phyloP scores from a whole-genome alignment of 2,329 filamentous ascomycete genomes.

The Hymenoscyphus scutula region DNA sequence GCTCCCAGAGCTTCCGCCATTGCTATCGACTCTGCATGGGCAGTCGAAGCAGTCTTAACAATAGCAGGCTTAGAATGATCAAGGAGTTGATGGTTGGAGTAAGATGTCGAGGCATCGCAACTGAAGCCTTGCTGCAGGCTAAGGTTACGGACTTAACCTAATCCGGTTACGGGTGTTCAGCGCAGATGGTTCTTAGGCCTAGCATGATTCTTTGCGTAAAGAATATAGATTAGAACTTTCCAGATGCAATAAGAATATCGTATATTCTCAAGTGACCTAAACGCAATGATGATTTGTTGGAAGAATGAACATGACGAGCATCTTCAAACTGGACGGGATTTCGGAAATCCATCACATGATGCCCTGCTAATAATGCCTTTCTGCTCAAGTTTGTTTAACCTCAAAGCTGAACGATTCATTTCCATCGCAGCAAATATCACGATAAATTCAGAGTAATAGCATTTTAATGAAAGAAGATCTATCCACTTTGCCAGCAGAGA shows the following conservation, averaged over 20 bases:
- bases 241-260: too few relatives aligned
- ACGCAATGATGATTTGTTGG: too few relatives aligned
- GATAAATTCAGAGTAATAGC: background rate
- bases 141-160: background rate
- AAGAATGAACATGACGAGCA: too few relatives aligned
- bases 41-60: background rate
- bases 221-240: background rate
- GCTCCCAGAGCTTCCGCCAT: background rate
- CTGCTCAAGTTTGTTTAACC: too few relatives aligned
- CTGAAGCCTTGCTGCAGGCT: background rate
- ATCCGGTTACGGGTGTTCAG: background rate
- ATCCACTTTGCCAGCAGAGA: background rate
- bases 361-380: too few relatives aligned
- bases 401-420: background rate
- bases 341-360: too few relatives aligned
- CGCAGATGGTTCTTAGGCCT: too few relatives aligned
- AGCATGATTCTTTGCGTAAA: background rate
- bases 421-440: background rate
- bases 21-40: background rate
- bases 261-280: too few relatives aligned
- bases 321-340: too few relatives aligned
- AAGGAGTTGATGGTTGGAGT: background rate
- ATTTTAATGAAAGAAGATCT: background rate
- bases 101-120: background rate
- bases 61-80: background rate